Evolutionary conservation across 1,284 basidiomycete genomes (phyloP).

Genomic region (Peniophora sp.): DNA sequence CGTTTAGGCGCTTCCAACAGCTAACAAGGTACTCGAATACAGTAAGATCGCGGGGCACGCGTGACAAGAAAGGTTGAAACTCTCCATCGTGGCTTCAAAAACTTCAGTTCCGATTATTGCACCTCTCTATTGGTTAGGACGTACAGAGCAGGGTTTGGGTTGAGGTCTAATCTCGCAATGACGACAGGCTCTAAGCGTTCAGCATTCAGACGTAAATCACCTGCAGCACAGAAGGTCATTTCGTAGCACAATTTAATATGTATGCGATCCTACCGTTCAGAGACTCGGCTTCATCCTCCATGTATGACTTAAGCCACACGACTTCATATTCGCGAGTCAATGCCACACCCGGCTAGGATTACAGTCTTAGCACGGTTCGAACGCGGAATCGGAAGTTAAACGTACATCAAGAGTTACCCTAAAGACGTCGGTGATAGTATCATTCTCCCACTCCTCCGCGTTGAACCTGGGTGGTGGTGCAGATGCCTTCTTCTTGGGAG

Average conservation of each 20-base stretch:
- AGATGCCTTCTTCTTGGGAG: slow-evolving; percentile 40
- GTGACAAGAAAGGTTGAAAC: slow-evolving; percentile 69
- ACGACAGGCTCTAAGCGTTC: slow-evolving; percentile 75
- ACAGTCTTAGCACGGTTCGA: not conserved
- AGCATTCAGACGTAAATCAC: slow-evolving; percentile 32
- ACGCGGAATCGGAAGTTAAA: slow-evolving; percentile 8
- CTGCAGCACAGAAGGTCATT: not conserved
- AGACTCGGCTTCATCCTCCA: slow-evolving; percentile 16
- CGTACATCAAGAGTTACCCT: slow-evolving; percentile 76
- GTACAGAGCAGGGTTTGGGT: slow-evolving; percentile 23
- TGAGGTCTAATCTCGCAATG: slow-evolving; percentile 81
- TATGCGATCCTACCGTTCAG: not conserved
- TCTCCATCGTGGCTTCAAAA: slow-evolving; percentile 70
- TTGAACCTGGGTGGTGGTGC: slow-evolving; percentile 41
- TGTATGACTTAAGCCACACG: slow-evolving; percentile 69
- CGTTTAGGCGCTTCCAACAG: slow-evolving; percentile 83
- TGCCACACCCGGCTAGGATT: slow-evolving; percentile 55
- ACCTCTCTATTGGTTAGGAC: too few relatives aligned
- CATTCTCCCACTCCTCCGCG: slow-evolving; percentile 63
- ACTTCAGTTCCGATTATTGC: not conserved
- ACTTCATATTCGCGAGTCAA: slow-evolving; percentile 63
- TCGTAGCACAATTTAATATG: not conserved
- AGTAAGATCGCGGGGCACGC: slow-evolving; percentile 73
- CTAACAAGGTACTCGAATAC: slow-evolving; percentile 87
- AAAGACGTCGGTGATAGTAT: slow-evolving; percentile 60